phyloP scores from a whole-genome alignment of 2,329 filamentous ascomycete species.

The Paramyrothecium roridum region DNA sequence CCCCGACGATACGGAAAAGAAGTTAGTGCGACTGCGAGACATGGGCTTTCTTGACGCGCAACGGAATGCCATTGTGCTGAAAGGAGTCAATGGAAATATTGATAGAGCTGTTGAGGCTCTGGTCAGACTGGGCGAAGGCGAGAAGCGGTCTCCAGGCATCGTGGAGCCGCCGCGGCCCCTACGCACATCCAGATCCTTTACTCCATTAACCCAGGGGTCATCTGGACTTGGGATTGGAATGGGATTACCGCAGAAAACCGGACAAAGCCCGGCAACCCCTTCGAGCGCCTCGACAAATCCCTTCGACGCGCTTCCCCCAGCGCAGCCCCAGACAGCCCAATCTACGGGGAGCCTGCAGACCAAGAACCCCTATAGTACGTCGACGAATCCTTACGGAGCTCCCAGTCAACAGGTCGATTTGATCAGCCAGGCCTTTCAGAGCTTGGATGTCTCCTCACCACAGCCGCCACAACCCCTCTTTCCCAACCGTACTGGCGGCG shows the following conservation, averaged over 20 bases:
- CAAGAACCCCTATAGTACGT: slow-evolving; percentile 51
- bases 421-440: slow-evolving; percentile 70
- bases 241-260: slow-evolving; percentile 23
- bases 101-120: slow-evolving; percentile 84
- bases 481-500: slow-evolving; percentile 70
- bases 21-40: slow-evolving; percentile 73
- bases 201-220: slow-evolving; percentile 43
- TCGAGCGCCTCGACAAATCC: slow-evolving; percentile 60
- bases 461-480: slow-evolving; percentile 56
- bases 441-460: slow-evolving; percentile 61
- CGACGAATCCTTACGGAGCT: slow-evolving; percentile 67
- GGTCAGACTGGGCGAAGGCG: slow-evolving; percentile 75
- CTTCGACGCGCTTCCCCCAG: slow-evolving; percentile 57
- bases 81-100: slow-evolving; percentile 78
- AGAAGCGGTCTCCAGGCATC: slow-evolving; percentile 35
- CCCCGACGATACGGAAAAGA: slow-evolving; percentile 65
- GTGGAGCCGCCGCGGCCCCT: slow-evolving; percentile 37
- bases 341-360: slow-evolving; percentile 61
- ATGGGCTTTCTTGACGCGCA: slow-evolving; percentile 90
- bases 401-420: slow-evolving; percentile 34
- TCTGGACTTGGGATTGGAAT: slow-evolving; percentile 26
- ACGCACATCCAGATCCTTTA: slow-evolving; percentile 50
- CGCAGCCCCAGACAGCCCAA: slow-evolving; percentile 60
- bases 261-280: slow-evolving; percentile 31
- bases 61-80: slow-evolving; percentile 76